Base-by-base conservation (phyloP, 306 rosid genomes). In the Castanospermum australe region DNA sequence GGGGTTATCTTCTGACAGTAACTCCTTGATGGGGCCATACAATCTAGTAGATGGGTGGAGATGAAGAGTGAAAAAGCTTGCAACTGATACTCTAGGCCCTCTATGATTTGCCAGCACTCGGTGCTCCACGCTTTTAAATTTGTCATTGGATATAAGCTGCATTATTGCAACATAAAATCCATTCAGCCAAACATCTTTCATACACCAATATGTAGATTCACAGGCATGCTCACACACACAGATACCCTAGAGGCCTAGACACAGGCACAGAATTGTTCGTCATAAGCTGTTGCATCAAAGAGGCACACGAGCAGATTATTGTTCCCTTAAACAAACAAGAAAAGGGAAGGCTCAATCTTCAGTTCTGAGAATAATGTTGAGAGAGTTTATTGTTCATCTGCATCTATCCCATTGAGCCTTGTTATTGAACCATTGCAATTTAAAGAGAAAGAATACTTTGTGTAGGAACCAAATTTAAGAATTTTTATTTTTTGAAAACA, bases 71-170 rank as follows among this genome's bases (percentile, higher is more conserved):
- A 82, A 83, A 70, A 87, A 73, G 66, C 85, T 69, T 10, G 81
- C 84, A 32, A 80, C 41, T 14, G 91, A 85, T n/a, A 79, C 50
- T 77, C 87, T 73, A 30, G 85, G 84, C n/a, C 89, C 85, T 5
- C 17, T 50, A 1, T 50, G 48, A 5, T 80, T 82, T 1, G 89
- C 82, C 10, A 67, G 6, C 65, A 87, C 91, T 12, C 84, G 70
- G 57, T 88, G 87, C 60, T 78, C 83, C 28, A 73, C 89, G 41
- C 89, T 88, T 74, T 68, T 83, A 38, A 82, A 81, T 73, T 45
- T 83, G 72, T 83, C 82, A 70, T 85, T 85, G 0, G 89, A 88
- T 36, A 80, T 68, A 8, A 79, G 80, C 87, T 87, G 69, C 60
- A 72, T 0, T 5, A 47, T 25, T 25, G 24, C n/a, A 68, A 24